These are phyloP conservation scores for Fonsecaea nubica DNA, from an alignment of 2,329 filamentous ascomycete genomes.

Conservation along the genomic window DNA sequence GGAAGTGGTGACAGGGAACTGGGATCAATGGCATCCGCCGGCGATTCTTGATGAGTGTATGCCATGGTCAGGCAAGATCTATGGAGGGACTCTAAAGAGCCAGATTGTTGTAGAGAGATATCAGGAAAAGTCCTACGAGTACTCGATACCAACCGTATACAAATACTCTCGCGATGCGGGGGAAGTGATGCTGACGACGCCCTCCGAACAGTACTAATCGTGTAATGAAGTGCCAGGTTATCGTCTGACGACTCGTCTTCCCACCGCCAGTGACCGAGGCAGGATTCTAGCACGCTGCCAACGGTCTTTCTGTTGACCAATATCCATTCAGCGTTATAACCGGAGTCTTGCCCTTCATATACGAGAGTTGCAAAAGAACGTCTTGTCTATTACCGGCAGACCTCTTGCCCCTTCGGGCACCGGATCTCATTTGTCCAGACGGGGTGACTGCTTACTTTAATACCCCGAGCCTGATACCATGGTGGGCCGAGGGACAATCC, in stretches of 20 bases:
- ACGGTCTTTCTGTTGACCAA: not conserved
- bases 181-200: conserved; percentile 1
- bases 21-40: conserved; percentile 30
- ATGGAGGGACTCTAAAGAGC: not conserved
- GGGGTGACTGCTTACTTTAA: not conserved
- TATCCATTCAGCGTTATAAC: not conserved
- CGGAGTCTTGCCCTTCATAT: not conserved
- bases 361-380: not conserved
- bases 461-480: not conserved
- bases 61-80: conserved; percentile 18
- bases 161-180: not conserved
- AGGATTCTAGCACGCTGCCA: not conserved
- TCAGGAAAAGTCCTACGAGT: not conserved
- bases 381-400: not conserved
- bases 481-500: conserved; percentile 2
- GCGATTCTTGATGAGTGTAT: conserved; percentile 36
- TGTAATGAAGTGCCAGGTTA: not conserved
- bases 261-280: not conserved
- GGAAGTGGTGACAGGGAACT: conserved; percentile 53
- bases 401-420: not conserved
- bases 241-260: not conserved
- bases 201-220: not conserved
- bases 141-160: not conserved
- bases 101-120: not conserved
- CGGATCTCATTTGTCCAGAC: not conserved